Conservation (phyloP, 2,329 filamentous ascomycete species). For the Penicillium sp. region DNA sequence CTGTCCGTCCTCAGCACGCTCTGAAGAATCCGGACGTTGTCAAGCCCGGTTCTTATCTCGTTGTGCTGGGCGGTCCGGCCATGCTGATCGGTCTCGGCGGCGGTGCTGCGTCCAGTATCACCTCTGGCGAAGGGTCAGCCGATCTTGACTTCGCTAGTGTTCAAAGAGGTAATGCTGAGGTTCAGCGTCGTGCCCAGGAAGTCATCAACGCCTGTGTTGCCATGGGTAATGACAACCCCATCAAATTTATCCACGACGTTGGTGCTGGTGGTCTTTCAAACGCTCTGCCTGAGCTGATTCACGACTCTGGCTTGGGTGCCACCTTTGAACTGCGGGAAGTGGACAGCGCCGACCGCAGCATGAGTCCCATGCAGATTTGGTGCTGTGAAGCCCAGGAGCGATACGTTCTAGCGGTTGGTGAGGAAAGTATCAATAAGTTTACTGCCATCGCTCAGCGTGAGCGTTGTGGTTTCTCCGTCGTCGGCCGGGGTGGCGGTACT, state of each 20-base stretch:
- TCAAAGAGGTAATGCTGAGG: slow-evolving; percentile 93
- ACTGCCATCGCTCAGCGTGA: slow-evolving; percentile 69
- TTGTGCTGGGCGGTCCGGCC: slow-evolving; percentile 89
- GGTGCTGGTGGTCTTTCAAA: slow-evolving; percentile 84
- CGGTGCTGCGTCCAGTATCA: slow-evolving; percentile 86
- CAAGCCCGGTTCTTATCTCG: slow-evolving; percentile 77
- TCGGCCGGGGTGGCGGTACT: slow-evolving; percentile 66
- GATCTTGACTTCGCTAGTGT: slow-evolving; percentile 97
- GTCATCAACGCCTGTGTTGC: slow-evolving; percentile 93
- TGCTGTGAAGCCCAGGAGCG: slow-evolving; percentile 95
- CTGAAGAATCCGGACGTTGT: slow-evolving; percentile 77
- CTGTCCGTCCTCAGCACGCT: slow-evolving; percentile 82
- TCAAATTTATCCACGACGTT: slow-evolving; percentile 95
- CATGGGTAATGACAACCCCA: slow-evolving; percentile 77
- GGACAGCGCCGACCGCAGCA: slow-evolving; percentile 79
- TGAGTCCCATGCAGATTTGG: slow-evolving; percentile 97
- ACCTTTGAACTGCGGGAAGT: slow-evolving; percentile 92
- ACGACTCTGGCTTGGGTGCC: slow-evolving; percentile 85
- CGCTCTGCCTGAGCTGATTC: slow-evolving; percentile 81
- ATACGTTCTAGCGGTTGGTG: slow-evolving; percentile 85
- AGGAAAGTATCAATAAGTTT: slow-evolving; percentile 68
- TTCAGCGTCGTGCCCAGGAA: slow-evolving; percentile 92
- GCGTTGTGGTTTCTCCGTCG: slow-evolving; percentile 85
- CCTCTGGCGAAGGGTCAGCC: slow-evolving; percentile 79
- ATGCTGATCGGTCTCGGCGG: slow-evolving; percentile 97